phyloP scores from a whole-genome alignment of 441 rosid genomes.

The Euphorbia celastroides region DNA sequence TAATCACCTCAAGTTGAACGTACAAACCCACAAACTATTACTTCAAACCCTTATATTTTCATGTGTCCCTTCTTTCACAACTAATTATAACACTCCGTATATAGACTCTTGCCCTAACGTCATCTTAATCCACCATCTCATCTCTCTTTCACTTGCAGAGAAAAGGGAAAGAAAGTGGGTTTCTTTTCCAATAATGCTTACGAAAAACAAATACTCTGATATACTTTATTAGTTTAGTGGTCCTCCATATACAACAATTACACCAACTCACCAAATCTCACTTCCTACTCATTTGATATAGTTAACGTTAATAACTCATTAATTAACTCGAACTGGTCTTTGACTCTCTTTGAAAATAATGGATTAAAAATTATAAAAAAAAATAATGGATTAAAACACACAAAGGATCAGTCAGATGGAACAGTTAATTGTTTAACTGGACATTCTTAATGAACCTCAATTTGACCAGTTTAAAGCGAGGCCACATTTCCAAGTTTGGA shows the following conservation, averaged over 20 bases:
- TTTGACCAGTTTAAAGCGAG: slow-evolving; percentile 27
- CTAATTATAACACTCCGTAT: slow-evolving; percentile 20
- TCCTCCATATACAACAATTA: slow-evolving; percentile 1
- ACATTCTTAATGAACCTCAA: slow-evolving; percentile 24
- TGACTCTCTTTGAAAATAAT: too few species aligned
- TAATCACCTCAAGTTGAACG: slow-evolving; percentile 57
- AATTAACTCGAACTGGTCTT: neutral
- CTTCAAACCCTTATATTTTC: neutral
- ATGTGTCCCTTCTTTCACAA: slow-evolving; percentile 16
- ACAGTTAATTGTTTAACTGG: too few species aligned
- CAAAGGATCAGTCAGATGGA: slow-evolving; percentile 17
- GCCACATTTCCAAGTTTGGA: slow-evolving; percentile 30
- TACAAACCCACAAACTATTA: slow-evolving; percentile 15
- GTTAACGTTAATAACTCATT: neutral
- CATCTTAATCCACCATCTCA: slow-evolving; percentile 12
- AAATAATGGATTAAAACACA: neutral
- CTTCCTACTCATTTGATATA: neutral
- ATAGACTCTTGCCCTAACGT: slow-evolving; percentile 13
- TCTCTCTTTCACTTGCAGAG: neutral
- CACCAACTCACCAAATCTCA: neutral
- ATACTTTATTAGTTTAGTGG: slow-evolving; percentile 6
- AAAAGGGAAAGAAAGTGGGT: too few species aligned
- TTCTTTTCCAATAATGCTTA: too few species aligned
- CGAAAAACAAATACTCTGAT: neutral
- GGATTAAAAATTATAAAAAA: too few species aligned